A percentile compares a stretch with the other conserved stretches of the same genome.
Conservation (phyloP, 345 rosid genomes). For the Tarenaya hassleriana region DNA sequence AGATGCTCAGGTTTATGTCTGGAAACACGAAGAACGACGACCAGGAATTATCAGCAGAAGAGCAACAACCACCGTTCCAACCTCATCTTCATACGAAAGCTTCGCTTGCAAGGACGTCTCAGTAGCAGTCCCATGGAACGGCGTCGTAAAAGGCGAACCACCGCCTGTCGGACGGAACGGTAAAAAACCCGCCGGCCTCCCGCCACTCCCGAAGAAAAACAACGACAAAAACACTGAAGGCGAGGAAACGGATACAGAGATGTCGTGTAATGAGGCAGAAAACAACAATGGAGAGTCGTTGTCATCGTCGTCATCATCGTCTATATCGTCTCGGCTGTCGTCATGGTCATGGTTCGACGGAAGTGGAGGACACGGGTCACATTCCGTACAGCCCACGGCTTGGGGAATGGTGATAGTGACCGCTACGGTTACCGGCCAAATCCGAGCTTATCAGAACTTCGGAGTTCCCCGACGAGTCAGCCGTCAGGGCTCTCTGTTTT, state of each 20-base stretch:
- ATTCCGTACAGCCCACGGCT: conserved; percentile 50
- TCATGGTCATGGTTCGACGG: conserved; percentile 68
- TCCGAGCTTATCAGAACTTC: conserved; percentile 75
- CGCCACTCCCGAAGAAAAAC: conserved; percentile 83
- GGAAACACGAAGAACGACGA: conserved; percentile 59
- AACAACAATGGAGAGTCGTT: conserved; percentile 24
- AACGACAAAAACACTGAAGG: conserved; percentile 36
- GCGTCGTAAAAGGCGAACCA: conserved; percentile 60
- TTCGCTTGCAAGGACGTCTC: conserved; percentile 85
- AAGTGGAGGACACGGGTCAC: conserved; percentile 35
- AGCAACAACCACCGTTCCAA: conserved; percentile 24
- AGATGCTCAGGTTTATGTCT: conserved; percentile 76
- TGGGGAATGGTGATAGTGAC: conserved; percentile 98
- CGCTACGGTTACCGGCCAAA: conserved; percentile 77
- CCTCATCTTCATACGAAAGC: conserved; percentile 47
- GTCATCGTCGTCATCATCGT: conserved; percentile 28
- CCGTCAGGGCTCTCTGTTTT: conserved; percentile 48
- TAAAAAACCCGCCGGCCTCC: conserved; percentile 46
- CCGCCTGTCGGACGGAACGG: conserved; percentile 37
- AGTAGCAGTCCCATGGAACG: conserved; percentile 81
- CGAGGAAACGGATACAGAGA: conserved; percentile 36
- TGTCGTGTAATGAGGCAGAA: conserved; percentile 36
- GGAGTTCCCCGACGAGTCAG: conserved; percentile 71
- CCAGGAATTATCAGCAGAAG: conserved; percentile 38
- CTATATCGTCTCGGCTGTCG: conserved; percentile 42